These are phyloP conservation scores for Saccharomycopsis fermentans DNA, from an alignment of 805 yeast genomes.

Conservation along the genomic window DNA sequence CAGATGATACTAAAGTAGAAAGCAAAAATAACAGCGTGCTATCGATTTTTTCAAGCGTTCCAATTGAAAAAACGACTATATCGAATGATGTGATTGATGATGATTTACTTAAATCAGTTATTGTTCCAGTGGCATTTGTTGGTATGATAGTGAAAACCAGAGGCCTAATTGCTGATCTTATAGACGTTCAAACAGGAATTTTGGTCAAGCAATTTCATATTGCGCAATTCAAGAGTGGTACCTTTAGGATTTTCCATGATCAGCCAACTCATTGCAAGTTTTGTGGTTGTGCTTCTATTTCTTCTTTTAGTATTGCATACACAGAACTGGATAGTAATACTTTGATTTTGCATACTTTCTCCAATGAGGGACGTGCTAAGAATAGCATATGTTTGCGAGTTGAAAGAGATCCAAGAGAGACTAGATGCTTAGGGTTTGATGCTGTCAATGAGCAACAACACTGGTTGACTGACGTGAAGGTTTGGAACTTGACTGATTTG, in stretches of 20 bases:
- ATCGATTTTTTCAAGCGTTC: slow-evolving; percentile 13
- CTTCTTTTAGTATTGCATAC: slow-evolving; percentile 63
- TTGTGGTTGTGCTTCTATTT: slow-evolving; percentile 81
- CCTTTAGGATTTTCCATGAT: slow-evolving; percentile 65
- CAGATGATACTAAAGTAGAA: neutral
- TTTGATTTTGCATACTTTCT: slow-evolving; percentile 62
- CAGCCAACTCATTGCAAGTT: slow-evolving; percentile 84
- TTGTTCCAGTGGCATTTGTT: slow-evolving; percentile 55
- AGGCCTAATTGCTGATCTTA: slow-evolving; percentile 47
- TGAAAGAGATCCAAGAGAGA: slow-evolving; percentile 88
- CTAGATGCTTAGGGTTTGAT: slow-evolving; percentile 79
- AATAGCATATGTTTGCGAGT: slow-evolving; percentile 76
- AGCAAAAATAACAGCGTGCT: neutral
- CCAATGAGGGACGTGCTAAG: slow-evolving; percentile 64
- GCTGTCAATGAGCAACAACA: slow-evolving; percentile 60
- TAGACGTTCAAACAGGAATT: slow-evolving; percentile 74
- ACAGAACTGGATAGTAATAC: slow-evolving; percentile 47
- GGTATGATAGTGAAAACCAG: slow-evolving; percentile 62
- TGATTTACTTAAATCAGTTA: slow-evolving; percentile 25
- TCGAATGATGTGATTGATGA: slow-evolving; percentile 10
- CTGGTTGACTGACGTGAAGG: slow-evolving; percentile 56
- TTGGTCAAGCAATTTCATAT: slow-evolving; percentile 51
- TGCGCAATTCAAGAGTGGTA: slow-evolving; percentile 48
- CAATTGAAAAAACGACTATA: slow-evolving; percentile 10
- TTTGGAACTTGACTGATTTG: slow-evolving; percentile 72